These are phyloP conservation scores for Fusarium luffae DNA, from an alignment of 2,329 filamentous ascomycete species.

Conservation along the genomic window DNA sequence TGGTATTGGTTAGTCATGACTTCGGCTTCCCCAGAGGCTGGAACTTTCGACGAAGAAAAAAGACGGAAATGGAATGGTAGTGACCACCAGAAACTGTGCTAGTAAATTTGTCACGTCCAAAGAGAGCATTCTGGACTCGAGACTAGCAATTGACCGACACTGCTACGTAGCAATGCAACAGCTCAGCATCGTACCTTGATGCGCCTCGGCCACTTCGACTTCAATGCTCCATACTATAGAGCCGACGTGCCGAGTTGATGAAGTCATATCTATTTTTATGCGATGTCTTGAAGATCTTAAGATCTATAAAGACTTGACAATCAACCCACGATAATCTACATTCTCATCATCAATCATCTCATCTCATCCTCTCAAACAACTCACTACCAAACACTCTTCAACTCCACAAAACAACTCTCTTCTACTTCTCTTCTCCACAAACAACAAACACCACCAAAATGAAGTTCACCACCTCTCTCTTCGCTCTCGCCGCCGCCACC, in stretches of 20 bases:
- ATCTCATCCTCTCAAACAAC: constrained; percentile 22
- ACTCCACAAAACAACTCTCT: constrained; percentile 3
- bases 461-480: constrained; percentile 56
- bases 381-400: constrained; percentile 8
- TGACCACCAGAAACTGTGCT: too few species aligned
- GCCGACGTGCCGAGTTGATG: constrained; percentile 4
- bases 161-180: constrained; percentile 10
- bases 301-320: constrained; percentile 17
- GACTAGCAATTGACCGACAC: constrained; percentile 5
- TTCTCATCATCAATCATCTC: constrained; percentile 20
- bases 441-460: constrained; percentile 48
- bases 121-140: background rate
- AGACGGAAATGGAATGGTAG: background rate
- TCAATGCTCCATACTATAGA: background rate
- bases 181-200: background rate
- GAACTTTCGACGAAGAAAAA: background rate
- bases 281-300: background rate
- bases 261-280: constrained; percentile 27
- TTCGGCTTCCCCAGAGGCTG: constrained; percentile 8
- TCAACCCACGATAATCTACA: background rate
- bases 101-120: background rate
- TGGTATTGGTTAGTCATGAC: background rate
- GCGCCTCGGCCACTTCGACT: background rate
- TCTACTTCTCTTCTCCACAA: background rate
- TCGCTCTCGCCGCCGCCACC: constrained; percentile 46